A percentile compares a stretch with the other conserved stretches of the same genome.
These are phyloP conservation scores for Pythium pyrilobum DNA, from an alignment of 352 stramenopile species.

Conservation along the genomic window DNA sequence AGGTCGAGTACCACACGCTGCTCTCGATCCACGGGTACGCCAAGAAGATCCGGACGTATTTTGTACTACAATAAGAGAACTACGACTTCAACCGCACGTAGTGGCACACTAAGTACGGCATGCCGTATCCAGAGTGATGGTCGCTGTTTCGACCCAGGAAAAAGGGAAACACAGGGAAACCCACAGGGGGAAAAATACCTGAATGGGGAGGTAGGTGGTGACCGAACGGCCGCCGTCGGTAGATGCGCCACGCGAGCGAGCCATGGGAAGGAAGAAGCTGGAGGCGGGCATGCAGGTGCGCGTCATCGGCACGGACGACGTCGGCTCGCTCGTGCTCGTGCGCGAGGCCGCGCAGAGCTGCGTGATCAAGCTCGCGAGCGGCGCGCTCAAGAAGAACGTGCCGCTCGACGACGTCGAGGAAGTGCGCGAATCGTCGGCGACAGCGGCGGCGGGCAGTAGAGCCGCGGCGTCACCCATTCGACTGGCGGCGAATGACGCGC, in stretches of 20 bases:
- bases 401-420: conserved; percentile 55
- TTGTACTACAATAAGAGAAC: conserved; percentile 42
- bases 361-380: conserved; percentile 58
- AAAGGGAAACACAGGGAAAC: too few species aligned
- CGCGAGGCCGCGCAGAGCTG: conserved; percentile 52
- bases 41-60: conserved; percentile 79
- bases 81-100: conserved; percentile 2
- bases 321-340: conserved; percentile 61
- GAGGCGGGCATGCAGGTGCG: conserved; percentile 55
- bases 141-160: too few species aligned
- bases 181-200: too few species aligned
- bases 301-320: conserved; percentile 41
- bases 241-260: background rate
- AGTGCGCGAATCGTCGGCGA: too few species aligned
- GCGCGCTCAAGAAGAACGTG: conserved; percentile 61
- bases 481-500: conserved; percentile 12
- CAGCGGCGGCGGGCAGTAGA: conserved; percentile 22
- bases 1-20: conserved; percentile 82
- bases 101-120: conserved; percentile 3
- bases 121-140: too few species aligned
- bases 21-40: conserved; percentile 64
- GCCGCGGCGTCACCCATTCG: conserved; percentile 32
- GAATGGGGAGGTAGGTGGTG: too few species aligned
- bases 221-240: too few species aligned
- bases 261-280: conserved; percentile 28